Evolutionary conservation across 1,139 yeast genomes (phyloP).

Genomic region (Trichomonascaceae sp.): DNA sequence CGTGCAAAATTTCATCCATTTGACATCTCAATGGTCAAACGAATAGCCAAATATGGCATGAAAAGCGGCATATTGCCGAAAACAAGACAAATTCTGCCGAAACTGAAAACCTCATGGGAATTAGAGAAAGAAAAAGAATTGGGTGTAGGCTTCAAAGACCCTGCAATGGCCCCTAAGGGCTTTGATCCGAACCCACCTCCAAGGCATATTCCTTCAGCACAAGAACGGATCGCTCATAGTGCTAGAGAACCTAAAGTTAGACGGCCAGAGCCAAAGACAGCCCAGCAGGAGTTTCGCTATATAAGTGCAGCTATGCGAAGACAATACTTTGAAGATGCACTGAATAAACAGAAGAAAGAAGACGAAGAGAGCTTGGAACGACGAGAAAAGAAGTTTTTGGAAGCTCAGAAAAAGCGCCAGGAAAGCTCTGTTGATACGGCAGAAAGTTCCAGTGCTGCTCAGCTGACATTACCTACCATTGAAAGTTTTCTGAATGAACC

Average conservation of each 20-base stretch:
- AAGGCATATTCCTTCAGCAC: constrained; percentile 48
- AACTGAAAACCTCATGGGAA: constrained; percentile 36
- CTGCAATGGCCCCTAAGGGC: constrained; percentile 64
- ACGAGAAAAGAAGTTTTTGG: constrained; percentile 27
- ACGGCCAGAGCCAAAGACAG: constrained; percentile 33
- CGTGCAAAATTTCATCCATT: neutral
- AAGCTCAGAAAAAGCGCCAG: constrained; percentile 32
- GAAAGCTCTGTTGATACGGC: constrained; percentile 19
- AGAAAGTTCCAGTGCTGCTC: constrained; percentile 38
- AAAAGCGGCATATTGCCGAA: constrained; percentile 81
- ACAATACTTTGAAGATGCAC: constrained; percentile 60
- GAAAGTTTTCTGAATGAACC: constrained; percentile 61
- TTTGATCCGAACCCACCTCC: constrained; percentile 51
- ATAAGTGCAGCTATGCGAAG: constrained; percentile 68
- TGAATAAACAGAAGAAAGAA: constrained; percentile 53
- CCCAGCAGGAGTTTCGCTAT: constrained; percentile 48
- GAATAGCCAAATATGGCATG: constrained; percentile 41
- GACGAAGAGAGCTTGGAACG: constrained; percentile 33
- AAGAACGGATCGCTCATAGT: constrained; percentile 48
- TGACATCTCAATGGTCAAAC: constrained; percentile 37
- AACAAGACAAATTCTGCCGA: constrained; percentile 62
- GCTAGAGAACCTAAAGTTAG: constrained; percentile 38
- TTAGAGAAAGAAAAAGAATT: constrained; percentile 39
- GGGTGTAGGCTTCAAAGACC: constrained; percentile 68
- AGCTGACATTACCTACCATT: constrained; percentile 73